Evolutionary conservation across 2,329 filamentous ascomycete species (phyloP).

Genomic region (Alternaria metachromatica): DNA sequence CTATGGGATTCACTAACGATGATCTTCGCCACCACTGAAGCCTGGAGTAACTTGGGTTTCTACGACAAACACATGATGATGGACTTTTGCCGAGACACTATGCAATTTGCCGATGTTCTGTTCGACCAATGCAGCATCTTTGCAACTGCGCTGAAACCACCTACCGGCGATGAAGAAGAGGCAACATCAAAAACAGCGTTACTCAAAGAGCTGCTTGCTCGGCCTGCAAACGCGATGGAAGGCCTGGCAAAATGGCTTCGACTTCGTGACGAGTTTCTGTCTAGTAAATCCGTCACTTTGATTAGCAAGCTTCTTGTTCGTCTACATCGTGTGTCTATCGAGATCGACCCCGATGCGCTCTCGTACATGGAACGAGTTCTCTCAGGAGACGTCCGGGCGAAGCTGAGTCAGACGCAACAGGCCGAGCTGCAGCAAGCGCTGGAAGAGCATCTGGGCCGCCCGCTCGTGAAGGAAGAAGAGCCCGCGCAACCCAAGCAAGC

Average conservation of each 20-base stretch:
- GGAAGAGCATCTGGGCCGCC: conserved; percentile 58
- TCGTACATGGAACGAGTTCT: conserved; percentile 71
- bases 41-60: conserved; percentile 75
- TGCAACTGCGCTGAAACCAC: conserved; percentile 68
- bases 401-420: conserved; percentile 80
- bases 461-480: conserved; percentile 43
- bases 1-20: conserved; percentile 83
- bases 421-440: conserved; percentile 75
- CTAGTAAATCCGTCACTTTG: conserved; percentile 80
- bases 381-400: conserved; percentile 72
- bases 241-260: conserved; percentile 86
- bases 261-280: conserved; percentile 84
- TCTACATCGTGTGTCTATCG: conserved; percentile 77
- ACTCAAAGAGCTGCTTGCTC: conserved; percentile 65
- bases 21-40: conserved; percentile 82
- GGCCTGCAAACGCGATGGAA: conserved; percentile 69
- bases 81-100: conserved; percentile 91
- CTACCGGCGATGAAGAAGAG: conserved; percentile 42
- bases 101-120: conserved; percentile 87
- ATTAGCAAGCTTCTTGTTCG: conserved; percentile 83
- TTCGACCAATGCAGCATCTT: conserved; percentile 87
- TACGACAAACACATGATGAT: conserved; percentile 78
- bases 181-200: conserved; percentile 43
- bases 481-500: conserved; percentile 49
- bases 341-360: conserved; percentile 67